Conservation (phyloP, 768 basidiomycete species). For the Calocybe gangraenosa region DNA sequence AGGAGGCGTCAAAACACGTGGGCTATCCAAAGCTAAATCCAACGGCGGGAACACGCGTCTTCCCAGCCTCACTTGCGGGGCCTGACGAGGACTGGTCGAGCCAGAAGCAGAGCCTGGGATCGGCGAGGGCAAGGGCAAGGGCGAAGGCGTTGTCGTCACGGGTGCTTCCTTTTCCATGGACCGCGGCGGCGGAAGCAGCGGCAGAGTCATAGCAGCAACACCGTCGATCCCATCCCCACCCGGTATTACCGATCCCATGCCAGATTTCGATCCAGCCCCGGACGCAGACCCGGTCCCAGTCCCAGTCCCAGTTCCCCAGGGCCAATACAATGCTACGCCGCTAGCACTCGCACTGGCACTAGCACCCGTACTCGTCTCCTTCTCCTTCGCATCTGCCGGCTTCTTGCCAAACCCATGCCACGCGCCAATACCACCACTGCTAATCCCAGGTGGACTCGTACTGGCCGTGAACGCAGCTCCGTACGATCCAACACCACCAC, state of each 20-base stretch:
- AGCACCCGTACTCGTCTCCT: constrained; percentile 1
- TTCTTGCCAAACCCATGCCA: constrained; percentile 10
- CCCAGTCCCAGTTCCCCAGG: no score
- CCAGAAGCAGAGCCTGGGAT: background rate
- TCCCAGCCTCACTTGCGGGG: no score
- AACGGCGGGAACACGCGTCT: no score
- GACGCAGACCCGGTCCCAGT: no score
- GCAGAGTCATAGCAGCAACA: no score
- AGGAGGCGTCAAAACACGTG: no score
- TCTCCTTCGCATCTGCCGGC: background rate
- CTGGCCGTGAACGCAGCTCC: constrained; percentile 23
- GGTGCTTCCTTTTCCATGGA: background rate
- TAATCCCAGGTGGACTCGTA: constrained; percentile 24
- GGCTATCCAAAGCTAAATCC: no score
- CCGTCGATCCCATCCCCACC: no score
- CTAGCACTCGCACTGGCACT: background rate
- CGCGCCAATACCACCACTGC: constrained; percentile 14
- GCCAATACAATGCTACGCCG: constrained; percentile 14
- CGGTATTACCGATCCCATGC: no score
- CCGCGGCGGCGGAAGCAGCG: no score
- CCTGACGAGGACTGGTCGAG: no score
- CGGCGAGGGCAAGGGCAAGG: background rate
- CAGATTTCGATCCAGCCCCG: no score
- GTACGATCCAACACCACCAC: background rate
- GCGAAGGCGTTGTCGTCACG: background rate